Base-by-base conservation (phyloP, 345 rosid species). In the Cardamine occulta region DNA sequence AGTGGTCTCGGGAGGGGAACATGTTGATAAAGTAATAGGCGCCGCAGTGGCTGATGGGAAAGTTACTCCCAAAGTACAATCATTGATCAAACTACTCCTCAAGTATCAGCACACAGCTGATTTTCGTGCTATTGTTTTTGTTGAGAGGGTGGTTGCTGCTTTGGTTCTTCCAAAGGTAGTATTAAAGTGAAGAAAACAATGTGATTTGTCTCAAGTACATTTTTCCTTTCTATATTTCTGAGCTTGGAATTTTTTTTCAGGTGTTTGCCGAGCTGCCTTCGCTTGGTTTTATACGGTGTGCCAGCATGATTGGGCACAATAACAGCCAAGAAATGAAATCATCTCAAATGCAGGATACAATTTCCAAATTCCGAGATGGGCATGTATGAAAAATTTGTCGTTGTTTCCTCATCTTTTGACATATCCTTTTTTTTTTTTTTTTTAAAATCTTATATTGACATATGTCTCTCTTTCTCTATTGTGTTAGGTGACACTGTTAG, bases 41-140 rank as follows among this genome's bases (percentile, higher is more conserved):
- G 99, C 97, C 21, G 97, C 97, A 61, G 99, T 95, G 67, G 99
- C 97, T 79, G 99, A 95, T 79, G 99, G 97, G 76, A 92, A 95
- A 77, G 99, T 95, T 80, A 92, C 99, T 35, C 99, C 99, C 5
- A 95, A 95, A 82, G 99, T 95, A 68, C 99, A 92, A 53, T 90
- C 97, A 6, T 40, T 95, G 72, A 83, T 92, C 63, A 95, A 95
- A 79, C 81, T 90, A 73, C 97, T 95, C 73, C 91, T 90, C 35
- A 83, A 80, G 79, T 95, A 95, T 87, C 93, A 86, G 79, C 86
- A 89, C 67, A 92, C 97, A 1, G 85, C 91, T 32, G 97, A 95
- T 86, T 95, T 95, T 79, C 99, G 97, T 45, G 99, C 99, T 58
- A 95, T 95, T 80, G 89, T 95, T 80, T 95, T 95, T 81, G 99